These are phyloP conservation scores for Aristolochia fimbriata DNA, from an alignment of 164 flowering plant genomes.

Conservation along the genomic window DNA sequence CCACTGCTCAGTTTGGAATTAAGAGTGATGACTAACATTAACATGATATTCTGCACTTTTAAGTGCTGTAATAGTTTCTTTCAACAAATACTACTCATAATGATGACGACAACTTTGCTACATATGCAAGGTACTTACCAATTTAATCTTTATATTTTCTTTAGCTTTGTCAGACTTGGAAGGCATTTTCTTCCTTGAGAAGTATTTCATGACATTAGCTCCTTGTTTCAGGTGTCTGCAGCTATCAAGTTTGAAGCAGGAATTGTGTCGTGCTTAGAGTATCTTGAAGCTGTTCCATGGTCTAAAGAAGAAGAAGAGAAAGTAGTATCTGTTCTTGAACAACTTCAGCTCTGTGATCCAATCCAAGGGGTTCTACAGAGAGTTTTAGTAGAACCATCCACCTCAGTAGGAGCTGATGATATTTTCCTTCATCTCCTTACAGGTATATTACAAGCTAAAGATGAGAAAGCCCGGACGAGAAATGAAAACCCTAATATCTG, in stretches of 20 bases:
- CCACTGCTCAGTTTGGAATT: too few species aligned
- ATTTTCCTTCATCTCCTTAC: conserved; percentile 41
- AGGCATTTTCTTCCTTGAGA: not conserved
- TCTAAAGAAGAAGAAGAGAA: conserved; percentile 74
- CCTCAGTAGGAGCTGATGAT: conserved; percentile 41
- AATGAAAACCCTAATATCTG: conserved; percentile 59
- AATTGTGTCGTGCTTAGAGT: conserved; percentile 60
- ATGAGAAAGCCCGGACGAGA: conserved; percentile 82
- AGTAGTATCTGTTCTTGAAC: conserved; percentile 38
- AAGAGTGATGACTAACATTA: too few species aligned
- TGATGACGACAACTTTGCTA: not conserved
- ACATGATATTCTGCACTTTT: too few species aligned
- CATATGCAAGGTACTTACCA: not conserved
- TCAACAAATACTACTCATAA: too few species aligned
- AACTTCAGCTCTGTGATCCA: conserved; percentile 46
- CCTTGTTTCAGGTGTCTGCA: conserved; percentile 51
- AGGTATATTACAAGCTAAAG: conserved; percentile 67
- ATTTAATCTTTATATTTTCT: not conserved
- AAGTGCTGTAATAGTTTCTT: too few species aligned
- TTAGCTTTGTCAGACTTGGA: not conserved
- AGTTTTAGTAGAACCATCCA: conserved; percentile 49
- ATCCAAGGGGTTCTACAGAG: conserved; percentile 47
- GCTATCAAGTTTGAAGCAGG: conserved; percentile 67
- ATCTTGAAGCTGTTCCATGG: conserved; percentile 91
- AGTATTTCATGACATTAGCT: conserved; percentile 3